Evolutionary conservation across 192 early-diverging fungal genomes (phyloP).

Genomic region (Geranomyces variabilis): DNA sequence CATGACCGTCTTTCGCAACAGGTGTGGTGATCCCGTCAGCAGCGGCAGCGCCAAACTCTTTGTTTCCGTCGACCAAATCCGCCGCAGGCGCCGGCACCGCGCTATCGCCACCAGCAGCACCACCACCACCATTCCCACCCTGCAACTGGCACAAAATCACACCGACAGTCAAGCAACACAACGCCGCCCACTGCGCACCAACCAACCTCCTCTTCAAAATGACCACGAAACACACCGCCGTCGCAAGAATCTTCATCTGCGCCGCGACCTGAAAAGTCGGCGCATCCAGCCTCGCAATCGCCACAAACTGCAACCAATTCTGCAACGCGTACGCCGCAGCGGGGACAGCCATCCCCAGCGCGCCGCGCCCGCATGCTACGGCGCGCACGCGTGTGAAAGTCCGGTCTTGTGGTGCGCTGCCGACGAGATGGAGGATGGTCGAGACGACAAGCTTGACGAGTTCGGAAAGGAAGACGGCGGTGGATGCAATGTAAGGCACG

Average conservation of each 20-base stretch:
- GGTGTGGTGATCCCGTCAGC: not conserved
- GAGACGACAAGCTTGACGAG: conserved; percentile 3
- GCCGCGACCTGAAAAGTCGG: conserved; percentile 13
- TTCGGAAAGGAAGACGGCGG: conserved; percentile 17
- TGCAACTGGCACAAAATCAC: conserved; percentile 8
- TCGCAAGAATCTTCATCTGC: conserved; percentile 16
- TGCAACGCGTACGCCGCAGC: conserved; percentile 7
- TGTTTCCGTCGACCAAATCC: not conserved
- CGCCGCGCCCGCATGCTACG: not conserved
- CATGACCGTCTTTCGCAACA: not conserved
- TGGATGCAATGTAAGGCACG: conserved; percentile 5
- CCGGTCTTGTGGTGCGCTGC: not conserved
- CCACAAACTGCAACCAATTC: conserved; percentile 18
- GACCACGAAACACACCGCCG: conserved; percentile 20
- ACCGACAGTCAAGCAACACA: conserved; percentile 2
- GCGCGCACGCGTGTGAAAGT: not conserved
- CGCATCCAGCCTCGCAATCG: conserved; percentile 9
- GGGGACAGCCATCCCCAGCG: conserved; percentile 10
- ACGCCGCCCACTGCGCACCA: conserved; percentile 1
- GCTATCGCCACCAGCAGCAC: no score
- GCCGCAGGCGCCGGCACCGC: not conserved
- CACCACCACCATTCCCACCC: not conserved
- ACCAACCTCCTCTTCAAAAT: not conserved
- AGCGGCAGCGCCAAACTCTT: not conserved
- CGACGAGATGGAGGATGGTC: not conserved